Conservation (phyloP, 176 grass and related monocot genomes). For the Hordeum vulgare region MorexV3_pseudomolecules_assembly NC_058519.1:22736157-22736656, state of each 20-base stretch:
- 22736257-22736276: neutral
- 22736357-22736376: neutral
- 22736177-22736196: neutral
- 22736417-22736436: too few relatives aligned
- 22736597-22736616: too few relatives aligned
- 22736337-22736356: neutral
- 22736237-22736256: neutral
- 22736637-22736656: too few relatives aligned
- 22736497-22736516: too few relatives aligned
- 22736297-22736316: neutral
- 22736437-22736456: too few relatives aligned
- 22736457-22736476: too few relatives aligned
- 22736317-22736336: neutral
- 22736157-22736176: neutral
- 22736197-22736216: neutral
- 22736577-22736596: too few relatives aligned
- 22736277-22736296: neutral
- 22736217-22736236: neutral
- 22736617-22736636: too few relatives aligned
- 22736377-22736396: neutral
- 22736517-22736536: too few relatives aligned
- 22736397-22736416: neutral
- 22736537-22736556: too few relatives aligned
- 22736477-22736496: too few relatives aligned
- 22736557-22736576: too few relatives aligned